These are phyloP conservation scores for Quillaja saponaria DNA, from an alignment of 306 rosid species.

Conservation along the genomic window DNA sequence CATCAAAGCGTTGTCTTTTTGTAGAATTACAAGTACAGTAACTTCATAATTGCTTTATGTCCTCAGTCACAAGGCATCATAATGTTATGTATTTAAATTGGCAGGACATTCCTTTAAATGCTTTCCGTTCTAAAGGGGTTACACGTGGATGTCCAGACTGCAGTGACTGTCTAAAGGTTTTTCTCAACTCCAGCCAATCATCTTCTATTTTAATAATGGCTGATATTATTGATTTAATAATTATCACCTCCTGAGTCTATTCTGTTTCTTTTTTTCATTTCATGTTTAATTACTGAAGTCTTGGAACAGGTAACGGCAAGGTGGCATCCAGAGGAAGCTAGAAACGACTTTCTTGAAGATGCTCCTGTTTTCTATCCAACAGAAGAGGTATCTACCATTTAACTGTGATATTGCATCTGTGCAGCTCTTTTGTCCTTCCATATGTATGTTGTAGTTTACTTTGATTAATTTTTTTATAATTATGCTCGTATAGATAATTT, in stretches of 20 bases:
- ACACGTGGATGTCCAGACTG: constrained; percentile 60
- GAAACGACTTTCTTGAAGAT: constrained; percentile 54
- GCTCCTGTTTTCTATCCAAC: constrained; percentile 76
- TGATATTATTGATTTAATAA: too few relatives aligned
- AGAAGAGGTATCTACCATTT: constrained; percentile 60
- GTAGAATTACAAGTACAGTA: neutral
- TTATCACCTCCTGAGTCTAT: too few relatives aligned
- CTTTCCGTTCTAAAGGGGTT: constrained; percentile 64
- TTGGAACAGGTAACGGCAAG: constrained; percentile 73
- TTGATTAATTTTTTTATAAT: too few relatives aligned
- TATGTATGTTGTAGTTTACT: constrained; percentile 24
- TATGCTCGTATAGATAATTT: too few relatives aligned
- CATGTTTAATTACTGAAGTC: constrained; percentile 27
- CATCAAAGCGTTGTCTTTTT: constrained; percentile 10
- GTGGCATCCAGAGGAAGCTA: constrained; percentile 75
- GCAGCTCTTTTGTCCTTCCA: constrained; percentile 27
- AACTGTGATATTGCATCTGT: constrained; percentile 18
- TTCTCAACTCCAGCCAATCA: constrained; percentile 18
- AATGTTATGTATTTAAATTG: too few relatives aligned
- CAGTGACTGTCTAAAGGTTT: constrained; percentile 63
- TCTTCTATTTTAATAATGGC: too few relatives aligned
- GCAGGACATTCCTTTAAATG: constrained; percentile 46
- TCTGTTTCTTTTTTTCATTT: constrained; percentile 15
- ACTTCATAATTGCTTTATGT: constrained; percentile 23
- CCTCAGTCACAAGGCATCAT: too few relatives aligned